These are phyloP conservation scores for Sporormia fimetaria DNA, from an alignment of 495 filamentous ascomycete genomes.

Conservation along the genomic window DNA sequence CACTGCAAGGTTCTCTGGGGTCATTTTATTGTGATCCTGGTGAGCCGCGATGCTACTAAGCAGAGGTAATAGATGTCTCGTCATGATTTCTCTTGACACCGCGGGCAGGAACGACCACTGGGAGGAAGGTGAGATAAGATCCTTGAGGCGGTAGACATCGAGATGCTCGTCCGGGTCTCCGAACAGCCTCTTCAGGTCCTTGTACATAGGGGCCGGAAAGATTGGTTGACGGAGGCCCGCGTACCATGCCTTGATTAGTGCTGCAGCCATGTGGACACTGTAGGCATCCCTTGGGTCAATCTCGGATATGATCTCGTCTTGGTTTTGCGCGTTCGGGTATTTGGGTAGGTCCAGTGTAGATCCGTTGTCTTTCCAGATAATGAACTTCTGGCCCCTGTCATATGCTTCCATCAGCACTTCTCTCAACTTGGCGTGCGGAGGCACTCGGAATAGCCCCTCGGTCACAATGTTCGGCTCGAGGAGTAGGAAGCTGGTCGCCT, in stretches of 20 bases:
- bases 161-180: conserved; percentile 24
- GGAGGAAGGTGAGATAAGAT: conserved; percentile 31
- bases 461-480: conserved; percentile 34
- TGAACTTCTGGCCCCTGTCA: conserved; percentile 42
- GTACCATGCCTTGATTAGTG: conserved; percentile 46
- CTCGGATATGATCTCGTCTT: conserved; percentile 31
- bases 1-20: conserved; percentile 39
- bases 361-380: conserved; percentile 38
- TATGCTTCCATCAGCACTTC: conserved; percentile 44
- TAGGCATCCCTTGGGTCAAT: conserved; percentile 40
- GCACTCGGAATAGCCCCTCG: conserved; percentile 44
- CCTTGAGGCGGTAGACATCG: conserved; percentile 25
- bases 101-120: conserved; percentile 32
- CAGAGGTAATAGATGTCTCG: conserved; percentile 42
- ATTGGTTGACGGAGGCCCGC: conserved; percentile 42
- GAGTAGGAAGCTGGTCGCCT: conserved; percentile 42
- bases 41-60: conserved; percentile 36
- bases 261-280: conserved; percentile 40
- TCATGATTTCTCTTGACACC: conserved; percentile 37
- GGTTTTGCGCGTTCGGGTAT: conserved; percentile 22
- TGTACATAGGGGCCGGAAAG: conserved; percentile 38
- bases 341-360: conserved; percentile 27
- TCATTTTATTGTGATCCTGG: conserved; percentile 43
- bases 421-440: conserved; percentile 37
- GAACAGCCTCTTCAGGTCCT: conserved; percentile 30